Evolutionary conservation across 305 asterid species (phyloP).

Genomic region (Fraxinus paxiana): DNA sequence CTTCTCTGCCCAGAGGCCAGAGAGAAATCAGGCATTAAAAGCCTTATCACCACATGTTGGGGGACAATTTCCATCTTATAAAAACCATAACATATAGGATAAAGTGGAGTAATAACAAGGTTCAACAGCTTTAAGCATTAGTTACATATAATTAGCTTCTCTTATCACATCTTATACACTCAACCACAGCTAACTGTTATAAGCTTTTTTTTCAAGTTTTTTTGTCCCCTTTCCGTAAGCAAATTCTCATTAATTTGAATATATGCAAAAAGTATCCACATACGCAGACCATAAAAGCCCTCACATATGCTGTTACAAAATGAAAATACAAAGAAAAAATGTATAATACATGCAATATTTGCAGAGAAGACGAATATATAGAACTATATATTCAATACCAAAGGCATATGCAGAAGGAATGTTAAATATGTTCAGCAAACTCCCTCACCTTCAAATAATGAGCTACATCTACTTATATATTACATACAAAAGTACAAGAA

Average conservation of each 20-base stretch:
- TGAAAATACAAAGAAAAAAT: slow-evolving; percentile 2
- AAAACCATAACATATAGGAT: slow-evolving; percentile 17
- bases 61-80: slow-evolving; percentile 13
- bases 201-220: background rate
- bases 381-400: background rate
- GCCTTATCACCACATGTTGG: background rate
- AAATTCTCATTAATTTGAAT: background rate
- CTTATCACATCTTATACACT: background rate
- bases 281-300: slow-evolving; percentile 11
- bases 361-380: background rate
- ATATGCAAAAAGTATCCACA: background rate
- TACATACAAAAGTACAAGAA: slow-evolving; percentile 9
- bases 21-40: background rate
- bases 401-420: slow-evolving; percentile 12
- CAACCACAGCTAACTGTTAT: slow-evolving; percentile 1
- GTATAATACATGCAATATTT: slow-evolving; percentile 11
- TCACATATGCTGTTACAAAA: slow-evolving; percentile 7
- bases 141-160: background rate
- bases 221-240: slow-evolving; percentile 10
- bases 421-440: slow-evolving; percentile 9
- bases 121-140: slow-evolving; percentile 14
- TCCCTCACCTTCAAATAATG: slow-evolving; percentile 6
- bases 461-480: background rate
- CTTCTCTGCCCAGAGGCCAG: background rate
- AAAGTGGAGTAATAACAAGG: slow-evolving; percentile 8